Evolutionary conservation across 2,329 filamentous ascomycete genomes (phyloP), one percentile per base, ranked within the genome.

Genomic region (Neofusicoccum sp.): DNA sequence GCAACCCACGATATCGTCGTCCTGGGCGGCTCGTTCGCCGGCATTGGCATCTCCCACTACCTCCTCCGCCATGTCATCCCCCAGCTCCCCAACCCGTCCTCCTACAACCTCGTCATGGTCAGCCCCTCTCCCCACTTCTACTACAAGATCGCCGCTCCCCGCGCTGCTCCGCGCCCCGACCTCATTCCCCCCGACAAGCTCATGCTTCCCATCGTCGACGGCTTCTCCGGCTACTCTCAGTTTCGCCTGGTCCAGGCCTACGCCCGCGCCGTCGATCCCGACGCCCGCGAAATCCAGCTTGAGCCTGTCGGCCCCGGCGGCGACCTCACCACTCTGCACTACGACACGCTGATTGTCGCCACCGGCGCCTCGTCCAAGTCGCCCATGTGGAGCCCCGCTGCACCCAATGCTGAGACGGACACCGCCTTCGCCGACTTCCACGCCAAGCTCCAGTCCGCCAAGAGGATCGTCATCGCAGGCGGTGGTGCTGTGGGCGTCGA

Each of bases 111-210:
- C 14, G 66, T 73, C 36, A 63, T 76, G 41, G 61, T 75, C 51
- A 68, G 67, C 5, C 73, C 74, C 9, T 72, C 70, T 2, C 70
- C 70, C 8, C 71, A 75, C 61, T 66, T 74, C 64, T 75, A 73
- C 65, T 76, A 70, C 73, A 74, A 77, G 51, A 70, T 76, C 34
- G 71, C 65, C 41, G 71, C 71, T 7, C 74, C 74, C 4, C 69
- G 73, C 9, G 69, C 69, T 12, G 60, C 75, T 20, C 68, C 71
- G 24, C 66, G 66, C 7, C 61, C 66, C 1, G 65, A 64, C 8
- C 60, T 68, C 6, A 65, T 75, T 34, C 65, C 70, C 7, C 61
- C 65, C 16, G 65, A 70, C 8, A 68, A 69, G 24, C 58, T 67
- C 30, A 75, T 76, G 65, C 62, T 66, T 24, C 64, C 70, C 7